These are phyloP conservation scores for Flaveria ramosissima DNA, from an alignment of 129 eudicot genomes.

Conservation along the genomic window DNA sequence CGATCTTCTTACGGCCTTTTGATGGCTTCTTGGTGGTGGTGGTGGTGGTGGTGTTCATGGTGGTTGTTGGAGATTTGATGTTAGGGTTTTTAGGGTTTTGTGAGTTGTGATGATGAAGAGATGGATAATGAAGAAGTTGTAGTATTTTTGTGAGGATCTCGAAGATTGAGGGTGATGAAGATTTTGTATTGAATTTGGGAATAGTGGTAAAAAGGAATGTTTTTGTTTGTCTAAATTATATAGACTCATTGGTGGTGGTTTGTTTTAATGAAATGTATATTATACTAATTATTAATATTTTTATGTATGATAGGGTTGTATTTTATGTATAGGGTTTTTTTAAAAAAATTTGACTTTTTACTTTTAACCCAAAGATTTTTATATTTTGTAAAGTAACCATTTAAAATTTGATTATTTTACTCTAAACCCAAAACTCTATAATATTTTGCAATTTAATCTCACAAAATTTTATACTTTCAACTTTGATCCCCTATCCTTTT, in stretches of 20 bases:
- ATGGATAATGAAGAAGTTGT: neutral
- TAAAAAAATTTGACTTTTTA: too few relatives aligned
- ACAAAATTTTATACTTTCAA: too few relatives aligned
- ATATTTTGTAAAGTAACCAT: too few relatives aligned
- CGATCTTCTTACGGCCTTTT: conserved; percentile 31
- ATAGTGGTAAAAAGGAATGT: conserved; percentile 7
- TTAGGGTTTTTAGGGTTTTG: neutral
- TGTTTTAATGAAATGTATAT: too few relatives aligned
- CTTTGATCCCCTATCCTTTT: too few relatives aligned
- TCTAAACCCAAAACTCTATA: too few relatives aligned
- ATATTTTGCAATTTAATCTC: too few relatives aligned
- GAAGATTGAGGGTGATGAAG: conserved; percentile 8
- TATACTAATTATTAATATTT: too few relatives aligned
- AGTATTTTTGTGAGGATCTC: neutral
- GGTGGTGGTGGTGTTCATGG: neutral
- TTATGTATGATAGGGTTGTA: too few relatives aligned
- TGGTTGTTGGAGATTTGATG: neutral
- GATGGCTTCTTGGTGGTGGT: conserved; percentile 12
- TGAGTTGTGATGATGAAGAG: neutral
- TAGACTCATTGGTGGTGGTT: neutral
- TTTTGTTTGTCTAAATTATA: neutral
- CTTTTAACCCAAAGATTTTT: too few relatives aligned
- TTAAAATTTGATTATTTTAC: too few relatives aligned
- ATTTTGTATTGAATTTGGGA: conserved; percentile 5
- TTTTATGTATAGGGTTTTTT: too few relatives aligned